Percentiles rank a stretch among this genome's conserved stretches.
Evolutionary conservation across 371 early-diverging fungal species (phyloP).

Genomic region (Lichtheimia ornata): DNA sequence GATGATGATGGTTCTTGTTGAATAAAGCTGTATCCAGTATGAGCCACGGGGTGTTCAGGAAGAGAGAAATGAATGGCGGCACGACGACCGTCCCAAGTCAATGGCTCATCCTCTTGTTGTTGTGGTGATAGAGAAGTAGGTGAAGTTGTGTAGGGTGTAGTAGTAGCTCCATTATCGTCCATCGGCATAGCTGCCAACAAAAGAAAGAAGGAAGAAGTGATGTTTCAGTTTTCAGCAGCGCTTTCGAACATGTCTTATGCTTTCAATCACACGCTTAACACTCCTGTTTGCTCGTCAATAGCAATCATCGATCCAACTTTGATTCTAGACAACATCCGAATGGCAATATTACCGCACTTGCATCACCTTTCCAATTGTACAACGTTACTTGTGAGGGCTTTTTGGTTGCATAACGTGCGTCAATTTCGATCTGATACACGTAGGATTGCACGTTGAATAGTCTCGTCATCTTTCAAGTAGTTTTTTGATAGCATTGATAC

Average conservation of each 20-base stretch:
- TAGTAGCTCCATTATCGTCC: not conserved
- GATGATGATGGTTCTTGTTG: not conserved
- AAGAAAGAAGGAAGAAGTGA: not conserved
- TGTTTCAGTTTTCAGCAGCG: not conserved
- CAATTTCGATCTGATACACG: too few relatives aligned
- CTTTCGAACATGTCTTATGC: too few relatives aligned
- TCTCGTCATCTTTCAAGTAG: too few relatives aligned
- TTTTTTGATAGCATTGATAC: too few relatives aligned
- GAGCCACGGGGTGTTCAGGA: constrained; percentile 11
- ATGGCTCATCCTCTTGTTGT: constrained; percentile 1
- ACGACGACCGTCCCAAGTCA: not conserved
- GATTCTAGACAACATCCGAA: not conserved
- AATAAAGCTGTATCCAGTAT: not conserved
- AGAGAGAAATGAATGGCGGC: constrained; percentile 17
- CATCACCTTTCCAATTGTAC: not conserved
- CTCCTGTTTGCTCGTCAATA: not conserved
- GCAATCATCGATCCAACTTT: not conserved
- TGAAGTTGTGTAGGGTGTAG: not conserved
- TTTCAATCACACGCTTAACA: too few relatives aligned
- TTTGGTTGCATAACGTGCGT: too few relatives aligned
- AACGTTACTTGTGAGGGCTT: too few relatives aligned
- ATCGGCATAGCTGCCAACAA: not conserved
- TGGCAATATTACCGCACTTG: constrained; percentile 2
- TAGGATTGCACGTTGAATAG: too few relatives aligned
- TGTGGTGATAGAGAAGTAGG: not conserved